phyloP scores from a whole-genome alignment of 2,329 filamentous ascomycete species.

The Orbilia oligospora region DNA sequence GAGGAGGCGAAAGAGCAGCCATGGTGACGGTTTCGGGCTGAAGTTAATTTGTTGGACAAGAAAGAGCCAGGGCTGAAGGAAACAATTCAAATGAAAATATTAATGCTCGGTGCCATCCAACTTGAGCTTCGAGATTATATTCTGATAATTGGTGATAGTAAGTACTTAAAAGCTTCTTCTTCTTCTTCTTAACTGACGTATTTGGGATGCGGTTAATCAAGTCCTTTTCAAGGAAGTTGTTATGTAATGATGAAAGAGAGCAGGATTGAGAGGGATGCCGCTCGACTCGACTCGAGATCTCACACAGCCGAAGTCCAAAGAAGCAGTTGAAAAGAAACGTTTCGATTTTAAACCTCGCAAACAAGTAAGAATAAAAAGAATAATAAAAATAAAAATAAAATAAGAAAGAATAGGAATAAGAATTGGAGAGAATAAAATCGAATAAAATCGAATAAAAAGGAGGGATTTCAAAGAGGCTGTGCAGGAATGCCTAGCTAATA shows the following conservation, averaged over 20 bases:
- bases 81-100: slow-evolving; percentile 7
- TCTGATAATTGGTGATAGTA: too few species aligned
- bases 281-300: too few species aligned
- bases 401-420: slow-evolving; percentile 22
- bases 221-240: too few species aligned
- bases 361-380: too few species aligned
- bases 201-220: too few species aligned
- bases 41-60: neutral
- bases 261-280: slow-evolving; percentile 49
- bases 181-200: too few species aligned
- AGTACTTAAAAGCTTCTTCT: too few species aligned
- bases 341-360: neutral
- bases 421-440: neutral
- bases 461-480: slow-evolving; percentile 9
- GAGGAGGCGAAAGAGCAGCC: slow-evolving; percentile 23
- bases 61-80: too few species aligned
- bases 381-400: too few species aligned
- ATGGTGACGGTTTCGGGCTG: slow-evolving; percentile 28
- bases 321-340: slow-evolving; percentile 5
- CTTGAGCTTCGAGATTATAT: too few species aligned
- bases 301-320: slow-evolving; percentile 4
- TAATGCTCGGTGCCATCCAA: slow-evolving; percentile 16
- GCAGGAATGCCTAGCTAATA: slow-evolving; percentile 7
- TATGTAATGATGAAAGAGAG: slow-evolving; percentile 22
- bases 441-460: slow-evolving; percentile 16